These are phyloP conservation scores for Tremellales sp. DNA, from an alignment of 1,284 basidiomycete genomes.

Conservation along the genomic window DNA sequence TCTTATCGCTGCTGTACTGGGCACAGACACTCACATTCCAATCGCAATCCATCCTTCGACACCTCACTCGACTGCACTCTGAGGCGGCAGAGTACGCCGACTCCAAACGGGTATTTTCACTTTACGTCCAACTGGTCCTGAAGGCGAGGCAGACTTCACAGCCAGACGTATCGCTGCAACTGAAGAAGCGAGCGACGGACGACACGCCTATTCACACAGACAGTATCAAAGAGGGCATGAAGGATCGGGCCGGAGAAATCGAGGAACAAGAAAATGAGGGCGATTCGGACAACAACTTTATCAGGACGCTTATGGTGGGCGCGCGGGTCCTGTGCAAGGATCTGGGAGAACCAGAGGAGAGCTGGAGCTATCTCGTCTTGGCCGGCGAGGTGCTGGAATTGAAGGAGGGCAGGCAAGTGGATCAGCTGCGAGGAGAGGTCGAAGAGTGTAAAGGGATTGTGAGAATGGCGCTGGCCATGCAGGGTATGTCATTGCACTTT, in stretches of 20 bases:
- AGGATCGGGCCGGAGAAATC: slow-evolving; percentile 12
- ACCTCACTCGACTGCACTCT: slow-evolving; percentile 69
- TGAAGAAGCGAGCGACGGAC: slow-evolving; percentile 37
- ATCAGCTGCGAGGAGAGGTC: slow-evolving; percentile 28
- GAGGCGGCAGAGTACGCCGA: slow-evolving; percentile 62
- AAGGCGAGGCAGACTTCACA: slow-evolving; percentile 66
- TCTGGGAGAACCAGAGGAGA: slow-evolving; percentile 41
- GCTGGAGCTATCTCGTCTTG: slow-evolving; percentile 43
- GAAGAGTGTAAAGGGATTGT: slow-evolving; percentile 47
- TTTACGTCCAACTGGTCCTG: slow-evolving; percentile 79
- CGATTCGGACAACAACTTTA: slow-evolving; percentile 67
- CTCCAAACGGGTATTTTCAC: slow-evolving; percentile 67
- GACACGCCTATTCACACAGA: too few relatives aligned
- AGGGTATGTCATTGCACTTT: slow-evolving; percentile 18
- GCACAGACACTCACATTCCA: slow-evolving; percentile 87
- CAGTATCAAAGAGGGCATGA: slow-evolving; percentile 19
- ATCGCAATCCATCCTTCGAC: slow-evolving; percentile 73
- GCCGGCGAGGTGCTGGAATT: slow-evolving; percentile 39
- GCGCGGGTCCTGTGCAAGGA: slow-evolving; percentile 63
- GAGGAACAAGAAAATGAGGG: slow-evolving; percentile 41
- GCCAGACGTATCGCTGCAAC: slow-evolving; percentile 46
- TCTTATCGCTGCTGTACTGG: slow-evolving; percentile 75
- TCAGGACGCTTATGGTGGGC: slow-evolving; percentile 68
- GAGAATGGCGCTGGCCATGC: slow-evolving; percentile 43
- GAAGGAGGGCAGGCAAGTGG: not conserved